Percentiles rank a stretch among this genome's conserved stretches.
phyloP scores from a whole-genome alignment of 768 basidiomycete genomes.

The Russula vinacea region DNA sequence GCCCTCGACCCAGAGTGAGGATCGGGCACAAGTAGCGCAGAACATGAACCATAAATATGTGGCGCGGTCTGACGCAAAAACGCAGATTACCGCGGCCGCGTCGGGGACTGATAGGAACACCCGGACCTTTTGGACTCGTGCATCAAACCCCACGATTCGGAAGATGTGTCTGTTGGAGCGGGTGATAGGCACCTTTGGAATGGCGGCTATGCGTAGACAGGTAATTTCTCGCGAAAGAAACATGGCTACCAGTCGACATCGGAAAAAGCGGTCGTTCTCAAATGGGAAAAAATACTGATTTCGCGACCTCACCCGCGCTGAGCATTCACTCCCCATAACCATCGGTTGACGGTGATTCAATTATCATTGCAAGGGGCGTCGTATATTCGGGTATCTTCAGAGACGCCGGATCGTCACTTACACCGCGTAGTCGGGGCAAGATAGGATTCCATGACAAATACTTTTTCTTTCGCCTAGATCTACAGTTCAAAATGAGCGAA shows the following conservation, averaged over 20 bases:
- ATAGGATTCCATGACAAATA: constrained; percentile 9
- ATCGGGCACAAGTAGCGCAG: constrained; percentile 12
- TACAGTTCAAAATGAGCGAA: constrained; percentile 27
- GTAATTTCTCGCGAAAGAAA: neutral
- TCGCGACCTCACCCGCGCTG: constrained; percentile 1
- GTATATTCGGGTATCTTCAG: constrained; percentile 2
- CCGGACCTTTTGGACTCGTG: neutral
- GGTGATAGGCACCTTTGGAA: neutral
- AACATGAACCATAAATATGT: constrained; percentile 20
- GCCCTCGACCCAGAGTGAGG: neutral
- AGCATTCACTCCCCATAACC: neutral
- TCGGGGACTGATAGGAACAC: neutral
- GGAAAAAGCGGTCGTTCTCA: neutral
- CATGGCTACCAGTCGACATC: neutral
- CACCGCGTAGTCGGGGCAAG: neutral
- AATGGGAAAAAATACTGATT: neutral
- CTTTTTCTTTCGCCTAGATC: constrained; percentile 8
- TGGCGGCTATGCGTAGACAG: neutral
- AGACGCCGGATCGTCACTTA: constrained; percentile 10
- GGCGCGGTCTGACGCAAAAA: constrained; percentile 14
- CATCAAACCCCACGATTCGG: neutral
- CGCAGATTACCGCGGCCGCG: constrained; percentile 8
- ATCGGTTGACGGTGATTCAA: neutral
- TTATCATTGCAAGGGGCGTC: neutral
- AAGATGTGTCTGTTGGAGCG: neutral